phyloP scores from a whole-genome alignment of 148 eudicot genomes.

The Fagopyrum tataricum region DNA sequence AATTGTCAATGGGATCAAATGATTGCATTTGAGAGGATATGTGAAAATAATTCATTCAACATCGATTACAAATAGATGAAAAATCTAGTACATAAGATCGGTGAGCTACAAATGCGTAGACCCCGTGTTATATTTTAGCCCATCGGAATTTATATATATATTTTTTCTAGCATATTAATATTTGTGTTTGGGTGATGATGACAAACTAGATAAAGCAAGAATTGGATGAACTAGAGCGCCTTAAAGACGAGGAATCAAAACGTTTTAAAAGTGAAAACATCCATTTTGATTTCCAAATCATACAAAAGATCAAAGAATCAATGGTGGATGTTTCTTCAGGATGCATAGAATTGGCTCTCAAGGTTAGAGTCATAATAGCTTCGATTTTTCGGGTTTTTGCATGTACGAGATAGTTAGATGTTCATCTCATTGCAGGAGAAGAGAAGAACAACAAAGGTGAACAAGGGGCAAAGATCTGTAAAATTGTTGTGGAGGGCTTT shows the following conservation, averaged over 20 bases:
- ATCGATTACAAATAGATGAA: too few relatives aligned
- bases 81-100: too few relatives aligned
- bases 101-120: too few relatives aligned
- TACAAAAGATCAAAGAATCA: conserved; percentile 1
- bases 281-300: conserved; percentile 4
- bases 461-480: neutral
- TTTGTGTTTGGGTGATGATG: too few relatives aligned
- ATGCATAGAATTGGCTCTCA: neutral
- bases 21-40: too few relatives aligned
- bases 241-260: neutral
- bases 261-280: conserved; percentile 2
- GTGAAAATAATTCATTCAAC: too few relatives aligned
- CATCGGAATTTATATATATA: too few relatives aligned
- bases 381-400: neutral
- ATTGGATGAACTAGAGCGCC: neutral
- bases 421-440: neutral
- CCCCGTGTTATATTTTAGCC: too few relatives aligned
- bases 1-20: too few relatives aligned
- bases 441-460: neutral
- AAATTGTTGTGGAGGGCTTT: conserved; percentile 7
- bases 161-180: too few relatives aligned
- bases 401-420: neutral
- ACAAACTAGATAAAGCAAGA: neutral
- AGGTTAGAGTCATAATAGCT: neutral
- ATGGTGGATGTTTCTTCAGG: conserved; percentile 9